Conservation (phyloP, 2,329 filamentous ascomycete species). For the Mycosphaerella sp. region DNA sequence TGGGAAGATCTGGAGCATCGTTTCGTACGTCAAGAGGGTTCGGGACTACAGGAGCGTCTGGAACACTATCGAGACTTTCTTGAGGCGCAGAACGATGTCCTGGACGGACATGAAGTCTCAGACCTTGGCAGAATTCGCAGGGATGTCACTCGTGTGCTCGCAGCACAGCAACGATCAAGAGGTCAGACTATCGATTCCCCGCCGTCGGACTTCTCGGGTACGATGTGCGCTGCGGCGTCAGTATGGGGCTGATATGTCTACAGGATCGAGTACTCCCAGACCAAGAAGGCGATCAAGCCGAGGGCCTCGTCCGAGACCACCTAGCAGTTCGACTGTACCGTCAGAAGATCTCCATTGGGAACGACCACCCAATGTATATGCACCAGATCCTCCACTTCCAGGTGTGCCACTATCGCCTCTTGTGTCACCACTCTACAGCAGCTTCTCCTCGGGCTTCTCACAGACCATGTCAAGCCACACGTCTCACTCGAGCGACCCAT, state of each 20-base stretch:
- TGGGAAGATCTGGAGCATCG: constrained; percentile 48
- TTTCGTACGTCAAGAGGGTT: constrained; percentile 44
- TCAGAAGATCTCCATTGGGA: constrained; percentile 8
- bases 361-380: constrained; percentile 1
- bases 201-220: constrained; percentile 4
- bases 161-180: constrained; percentile 14
- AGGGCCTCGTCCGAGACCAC: constrained; percentile 16
- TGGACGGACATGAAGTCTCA: constrained; percentile 14
- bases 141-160: constrained; percentile 11
- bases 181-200: neutral
- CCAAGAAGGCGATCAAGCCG: constrained; percentile 12
- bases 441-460: constrained; percentile 40
- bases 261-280: constrained; percentile 18
- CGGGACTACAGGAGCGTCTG: constrained; percentile 44
- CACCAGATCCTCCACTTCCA: constrained; percentile 23
- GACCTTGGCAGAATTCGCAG: constrained; percentile 1
- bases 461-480: constrained; percentile 35
- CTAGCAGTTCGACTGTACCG: constrained; percentile 15
- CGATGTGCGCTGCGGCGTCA: neutral
- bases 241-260: constrained; percentile 1
- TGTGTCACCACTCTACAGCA: constrained; percentile 34
- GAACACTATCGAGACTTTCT: constrained; percentile 48
- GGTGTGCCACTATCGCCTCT: constrained; percentile 31
- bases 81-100: constrained; percentile 31
- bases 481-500: constrained; percentile 23